Conservation (phyloP, 768 basidiomycete genomes). For the Leccinum boreale region DNA sequence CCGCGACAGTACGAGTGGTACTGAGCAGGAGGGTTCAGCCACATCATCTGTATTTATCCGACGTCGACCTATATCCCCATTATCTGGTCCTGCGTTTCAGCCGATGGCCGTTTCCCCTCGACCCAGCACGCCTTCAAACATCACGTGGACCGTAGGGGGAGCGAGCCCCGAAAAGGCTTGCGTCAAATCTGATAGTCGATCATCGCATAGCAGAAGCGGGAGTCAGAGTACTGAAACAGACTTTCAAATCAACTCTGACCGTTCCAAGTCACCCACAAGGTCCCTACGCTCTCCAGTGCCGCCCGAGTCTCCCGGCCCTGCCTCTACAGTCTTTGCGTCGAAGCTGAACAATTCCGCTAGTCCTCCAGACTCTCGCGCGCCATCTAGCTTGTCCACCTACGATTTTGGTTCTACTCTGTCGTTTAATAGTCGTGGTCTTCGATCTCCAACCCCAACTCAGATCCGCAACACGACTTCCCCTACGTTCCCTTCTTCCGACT, state of each 20-base stretch:
- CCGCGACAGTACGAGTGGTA: conserved; percentile 35
- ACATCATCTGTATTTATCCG: conserved; percentile 53
- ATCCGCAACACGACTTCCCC: conserved; percentile 52
- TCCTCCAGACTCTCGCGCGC: conserved; percentile 39
- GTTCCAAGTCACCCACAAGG: conserved; percentile 43
- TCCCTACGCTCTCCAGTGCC: conserved; percentile 54
- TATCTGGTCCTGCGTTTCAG: conserved; percentile 59
- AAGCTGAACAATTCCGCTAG: conserved; percentile 30
- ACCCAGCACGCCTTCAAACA: conserved; percentile 66
- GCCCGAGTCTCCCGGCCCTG: conserved; percentile 56
- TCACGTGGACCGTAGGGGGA: conserved; percentile 60
- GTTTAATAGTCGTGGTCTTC: conserved; percentile 38
- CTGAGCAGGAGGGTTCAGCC: conserved; percentile 41
- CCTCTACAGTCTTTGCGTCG: conserved; percentile 24
- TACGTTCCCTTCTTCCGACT: conserved; percentile 33
- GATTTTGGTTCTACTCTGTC: conserved; percentile 49
- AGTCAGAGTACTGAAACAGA: conserved; percentile 49
- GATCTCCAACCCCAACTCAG: conserved; percentile 72
- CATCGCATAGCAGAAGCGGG: conserved; percentile 51
- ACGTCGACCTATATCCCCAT: conserved; percentile 70
- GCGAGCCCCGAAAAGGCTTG: conserved; percentile 31
- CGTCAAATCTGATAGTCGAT: conserved; percentile 28
- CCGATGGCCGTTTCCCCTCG: conserved; percentile 52
- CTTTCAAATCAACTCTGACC: conserved; percentile 25
- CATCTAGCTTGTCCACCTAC: conserved; percentile 46